A percentile compares a stretch with the other conserved stretches of the same genome.
These are phyloP conservation scores for Posidonia oceanica DNA, from an alignment of 116 monocot genomes.

Conservation along the genomic window DNA sequence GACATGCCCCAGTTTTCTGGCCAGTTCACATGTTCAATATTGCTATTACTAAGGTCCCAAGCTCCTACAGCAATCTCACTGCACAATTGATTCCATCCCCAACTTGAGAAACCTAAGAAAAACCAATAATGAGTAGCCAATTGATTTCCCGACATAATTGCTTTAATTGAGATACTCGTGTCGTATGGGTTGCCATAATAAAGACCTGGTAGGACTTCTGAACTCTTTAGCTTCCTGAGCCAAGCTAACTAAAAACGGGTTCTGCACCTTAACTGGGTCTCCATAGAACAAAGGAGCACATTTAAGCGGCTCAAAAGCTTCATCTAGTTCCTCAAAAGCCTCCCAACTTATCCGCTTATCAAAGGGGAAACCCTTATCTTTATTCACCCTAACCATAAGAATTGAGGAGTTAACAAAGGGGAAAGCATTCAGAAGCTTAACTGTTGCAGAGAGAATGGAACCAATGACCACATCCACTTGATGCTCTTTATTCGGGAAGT, in stretches of 20 bases:
- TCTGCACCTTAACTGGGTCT: slow-evolving; percentile 49
- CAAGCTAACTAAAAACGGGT: slow-evolving; percentile 68
- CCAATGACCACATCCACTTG: slow-evolving; percentile 34
- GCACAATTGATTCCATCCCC: slow-evolving; percentile 72
- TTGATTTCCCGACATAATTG: slow-evolving; percentile 41
- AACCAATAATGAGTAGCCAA: slow-evolving; percentile 52
- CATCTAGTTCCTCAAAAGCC: slow-evolving; percentile 29
- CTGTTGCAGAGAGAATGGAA: slow-evolving; percentile 57
- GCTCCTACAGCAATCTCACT: slow-evolving; percentile 59
- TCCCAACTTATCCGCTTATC: slow-evolving; percentile 71
- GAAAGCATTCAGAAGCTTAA: slow-evolving; percentile 37
- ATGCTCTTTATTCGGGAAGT: neutral
- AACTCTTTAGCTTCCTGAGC: slow-evolving; percentile 23
- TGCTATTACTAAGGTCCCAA: slow-evolving; percentile 37
- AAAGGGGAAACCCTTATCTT: slow-evolving; percentile 40
- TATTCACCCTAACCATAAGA: slow-evolving; percentile 44
- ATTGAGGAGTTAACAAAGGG: slow-evolving; percentile 67
- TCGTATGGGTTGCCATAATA: slow-evolving; percentile 55
- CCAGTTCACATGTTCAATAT: slow-evolving; percentile 25
- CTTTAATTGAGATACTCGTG: slow-evolving; percentile 36
- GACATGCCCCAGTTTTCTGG: slow-evolving; percentile 9
- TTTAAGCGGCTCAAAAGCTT: slow-evolving; percentile 33
- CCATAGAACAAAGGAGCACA: slow-evolving; percentile 58
- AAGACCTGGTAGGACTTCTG: slow-evolving; percentile 25
- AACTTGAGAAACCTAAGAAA: slow-evolving; percentile 67